phyloP scores from a whole-genome alignment of 768 basidiomycete species.

The Lentinus brumalis region DNA sequence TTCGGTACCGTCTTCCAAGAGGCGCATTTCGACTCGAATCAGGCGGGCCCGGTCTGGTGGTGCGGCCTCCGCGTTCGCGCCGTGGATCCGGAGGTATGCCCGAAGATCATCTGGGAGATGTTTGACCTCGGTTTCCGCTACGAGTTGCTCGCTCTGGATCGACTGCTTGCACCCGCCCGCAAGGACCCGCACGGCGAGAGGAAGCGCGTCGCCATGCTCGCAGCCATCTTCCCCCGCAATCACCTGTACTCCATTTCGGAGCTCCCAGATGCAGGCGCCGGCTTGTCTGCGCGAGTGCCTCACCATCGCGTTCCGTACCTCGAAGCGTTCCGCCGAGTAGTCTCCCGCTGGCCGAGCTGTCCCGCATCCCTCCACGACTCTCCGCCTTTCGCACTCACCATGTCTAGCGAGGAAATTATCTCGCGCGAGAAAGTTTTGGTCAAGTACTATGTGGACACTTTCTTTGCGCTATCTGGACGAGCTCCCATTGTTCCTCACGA shows the following conservation, averaged over 20 bases:
- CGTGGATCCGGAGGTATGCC: background rate
- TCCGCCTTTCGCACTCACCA: too few species aligned
- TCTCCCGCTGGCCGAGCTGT: background rate
- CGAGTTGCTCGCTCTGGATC: constrained; percentile 1
- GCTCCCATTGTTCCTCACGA: background rate
- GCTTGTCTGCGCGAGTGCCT: background rate
- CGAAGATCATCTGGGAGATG: constrained; percentile 2
- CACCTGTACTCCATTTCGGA: background rate
- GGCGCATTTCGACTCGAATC: background rate
- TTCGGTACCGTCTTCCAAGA: background rate
- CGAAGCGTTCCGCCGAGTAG: background rate
- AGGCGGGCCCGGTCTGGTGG: background rate
- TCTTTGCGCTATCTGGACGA: background rate
- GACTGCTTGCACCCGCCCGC: background rate
- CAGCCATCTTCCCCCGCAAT: background rate
- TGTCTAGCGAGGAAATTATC: background rate
- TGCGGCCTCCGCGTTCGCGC: background rate
- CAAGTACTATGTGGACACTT: background rate
- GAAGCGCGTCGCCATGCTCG: background rate
- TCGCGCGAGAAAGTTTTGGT: background rate
- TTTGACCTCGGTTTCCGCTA: constrained; percentile 3
- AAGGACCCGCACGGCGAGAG: background rate
- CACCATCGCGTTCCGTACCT: background rate
- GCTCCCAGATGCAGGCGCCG: background rate
- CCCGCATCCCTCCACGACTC: background rate